These are phyloP conservation scores for Candida nemodendra DNA, from an alignment of 805 yeast species.

Conservation along the genomic window DNA sequence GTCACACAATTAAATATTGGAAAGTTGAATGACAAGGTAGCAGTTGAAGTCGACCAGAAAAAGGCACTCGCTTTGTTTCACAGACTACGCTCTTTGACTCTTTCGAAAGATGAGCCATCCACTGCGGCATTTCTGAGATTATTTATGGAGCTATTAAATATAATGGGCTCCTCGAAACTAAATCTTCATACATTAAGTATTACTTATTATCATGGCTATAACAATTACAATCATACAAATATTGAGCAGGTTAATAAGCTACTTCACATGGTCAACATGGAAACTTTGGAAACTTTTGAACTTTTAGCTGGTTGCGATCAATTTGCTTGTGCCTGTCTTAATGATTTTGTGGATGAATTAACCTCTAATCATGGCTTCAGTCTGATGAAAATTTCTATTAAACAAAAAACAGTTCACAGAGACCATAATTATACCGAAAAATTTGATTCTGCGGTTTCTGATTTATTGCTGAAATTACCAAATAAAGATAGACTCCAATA, in stretches of 20 bases:
- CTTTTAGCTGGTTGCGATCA: slow-evolving; percentile 54
- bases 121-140: slow-evolving; percentile 36
- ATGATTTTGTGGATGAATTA: slow-evolving; percentile 36
- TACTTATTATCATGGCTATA: slow-evolving; percentile 46
- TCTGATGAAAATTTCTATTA: slow-evolving; percentile 38
- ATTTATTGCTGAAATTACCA: slow-evolving; percentile 39
- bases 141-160: slow-evolving; percentile 18
- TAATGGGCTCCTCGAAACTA: slow-evolving; percentile 3
- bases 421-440: slow-evolving; percentile 50
- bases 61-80: slow-evolving; percentile 3
- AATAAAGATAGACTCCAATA: slow-evolving; percentile 34
- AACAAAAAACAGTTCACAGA: slow-evolving; percentile 32
- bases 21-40: slow-evolving; percentile 8
- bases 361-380: slow-evolving; percentile 26
- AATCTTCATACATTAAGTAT: slow-evolving; percentile 37
- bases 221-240: slow-evolving; percentile 37
- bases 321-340: slow-evolving; percentile 44
- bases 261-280: slow-evolving; percentile 32
- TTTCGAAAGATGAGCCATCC: slow-evolving; percentile 20
- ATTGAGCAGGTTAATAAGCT: slow-evolving; percentile 32
- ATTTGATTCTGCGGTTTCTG: slow-evolving; percentile 51
- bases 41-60: slow-evolving; percentile 1
- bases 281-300: slow-evolving; percentile 42
- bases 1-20: slow-evolving; percentile 19
- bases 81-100: slow-evolving; percentile 8